phyloP scores from a whole-genome alignment of 2,329 filamentous ascomycete species.

The Ceratocystis albifundus region DNA sequence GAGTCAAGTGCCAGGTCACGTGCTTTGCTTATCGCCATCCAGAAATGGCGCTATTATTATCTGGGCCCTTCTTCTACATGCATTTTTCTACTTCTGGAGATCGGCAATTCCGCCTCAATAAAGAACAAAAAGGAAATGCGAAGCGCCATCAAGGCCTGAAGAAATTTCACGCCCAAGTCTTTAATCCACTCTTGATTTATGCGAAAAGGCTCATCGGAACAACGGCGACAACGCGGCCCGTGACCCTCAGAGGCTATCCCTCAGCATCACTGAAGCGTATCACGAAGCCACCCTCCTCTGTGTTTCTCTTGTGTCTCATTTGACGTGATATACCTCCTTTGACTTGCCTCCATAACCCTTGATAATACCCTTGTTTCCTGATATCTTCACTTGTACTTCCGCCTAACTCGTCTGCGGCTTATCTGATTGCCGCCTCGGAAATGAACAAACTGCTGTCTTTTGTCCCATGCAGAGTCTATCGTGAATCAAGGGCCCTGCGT shows the following conservation, averaged over 20 bases:
- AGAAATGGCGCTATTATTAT: constrained; percentile 5
- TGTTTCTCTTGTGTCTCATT: too few relatives aligned
- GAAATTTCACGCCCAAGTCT: neutral
- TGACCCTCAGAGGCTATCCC: too few relatives aligned
- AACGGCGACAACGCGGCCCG: too few relatives aligned
- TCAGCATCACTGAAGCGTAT: too few relatives aligned
- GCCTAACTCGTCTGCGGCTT: too few relatives aligned
- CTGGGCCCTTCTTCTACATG: too few relatives aligned
- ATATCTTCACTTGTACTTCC: too few relatives aligned
- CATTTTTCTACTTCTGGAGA: neutral
- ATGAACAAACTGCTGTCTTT: constrained; percentile 11
- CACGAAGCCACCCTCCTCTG: too few relatives aligned
- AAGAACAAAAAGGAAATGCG: neutral
- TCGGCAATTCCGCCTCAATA: constrained; percentile 2
- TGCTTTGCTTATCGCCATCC: neutral
- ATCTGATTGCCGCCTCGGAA: constrained; percentile 2
- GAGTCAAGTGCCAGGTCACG: neutral
- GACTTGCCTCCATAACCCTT: too few relatives aligned
- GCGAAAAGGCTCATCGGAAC: too few relatives aligned
- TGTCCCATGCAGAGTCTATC: constrained; percentile 13
- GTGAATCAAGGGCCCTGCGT: constrained; percentile 4
- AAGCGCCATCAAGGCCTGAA: neutral
- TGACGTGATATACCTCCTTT: too few relatives aligned
- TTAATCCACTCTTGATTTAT: neutral
- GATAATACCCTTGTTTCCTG: too few relatives aligned